Evolutionary conservation across 2,329 filamentous ascomycete genomes (phyloP), one percentile per base, ranked within the genome.

Genomic region (Colletotrichum siamense): DNA sequence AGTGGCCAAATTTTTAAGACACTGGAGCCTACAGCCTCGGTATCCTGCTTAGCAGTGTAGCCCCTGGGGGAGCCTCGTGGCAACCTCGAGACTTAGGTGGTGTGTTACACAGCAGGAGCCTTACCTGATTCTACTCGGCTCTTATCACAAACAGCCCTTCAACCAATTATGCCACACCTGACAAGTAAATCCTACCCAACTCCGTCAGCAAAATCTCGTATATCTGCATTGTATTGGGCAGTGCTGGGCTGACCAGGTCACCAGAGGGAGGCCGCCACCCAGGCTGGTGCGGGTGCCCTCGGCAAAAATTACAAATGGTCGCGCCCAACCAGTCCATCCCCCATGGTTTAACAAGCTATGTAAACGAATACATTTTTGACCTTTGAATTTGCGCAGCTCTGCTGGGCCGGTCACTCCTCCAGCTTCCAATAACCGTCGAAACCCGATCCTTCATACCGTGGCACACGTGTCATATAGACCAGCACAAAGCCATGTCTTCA

Each of bases 271-370:
- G 36, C 36, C 36, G 36, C 8, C 36, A 44, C 36, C 16, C 36
- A 10, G 36, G 5, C 5, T 6, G 36, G 8, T 5, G 36, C 8
- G 16, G 8, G 16, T 3, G 36, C 8, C 2, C 0, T 3, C 3
- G 36, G 36, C 5, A 44, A 39, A 5, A 0, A 10, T 3, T 44
- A 9, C 36, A 44, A 44, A 44, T 44, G 36, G 0, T 44, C 36
- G 8, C 16, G 36, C 36, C 36, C 36, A 44, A 10, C 8, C 16
- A 44, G 2, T 44, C 36, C 36, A 10, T 3, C 16, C 8, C 36
- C 2, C 2, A 44, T 3, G 5, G 8, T 18, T 18, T 44, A 2
- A 44, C 36, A 44, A 3, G 1, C 36, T 44, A 44, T 18, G 36
- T 44, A 44, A 3, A 39, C n/a, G n/a, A n/a, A n/a, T n/a, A n/a